Base-by-base conservation (phyloP, 2,329 filamentous ascomycete genomes). In the Ophiostoma sp. region DNA sequence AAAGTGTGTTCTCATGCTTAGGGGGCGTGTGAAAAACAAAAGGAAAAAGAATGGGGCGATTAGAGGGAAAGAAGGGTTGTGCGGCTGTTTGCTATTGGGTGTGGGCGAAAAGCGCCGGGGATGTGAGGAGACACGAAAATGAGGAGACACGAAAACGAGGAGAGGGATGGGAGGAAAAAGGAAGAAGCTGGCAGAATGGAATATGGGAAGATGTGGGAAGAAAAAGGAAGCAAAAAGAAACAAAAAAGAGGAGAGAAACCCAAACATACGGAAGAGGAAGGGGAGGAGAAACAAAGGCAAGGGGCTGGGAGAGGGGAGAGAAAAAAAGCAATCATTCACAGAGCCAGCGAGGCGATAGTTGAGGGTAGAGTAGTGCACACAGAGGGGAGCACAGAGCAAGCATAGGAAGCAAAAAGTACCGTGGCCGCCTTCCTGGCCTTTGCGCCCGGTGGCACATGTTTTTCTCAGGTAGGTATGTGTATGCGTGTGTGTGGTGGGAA, bases 51-150 rank as follows among this genome's bases (percentile, higher is more conserved):
- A 64, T 25, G 61, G 61, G 36, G 61, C n/a, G n/a, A 42, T 45
- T 64, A 4, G 57, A 5, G 15, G 7, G 17, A n/a, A 22, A 12
- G 57, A 7, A 42, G 28, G 63, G 64, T 68, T 68, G 64, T 66
- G 63, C 42, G 64, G 64, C 42, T 68, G 64, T 50, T 66, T 50
- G 64, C 42, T 50, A 31, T 68, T 68, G 64, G 42, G 64, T 50
- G 64, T 48, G 39, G 31, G 22, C 8, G 15, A 50, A 64, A 28
- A n/a, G 25, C 4, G 39, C 50, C 31, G 12, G 25, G 64, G 25
- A 42, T n/a, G 25, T 48, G 42, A 19, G 63, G 39, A 28, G 59
- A 48, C 42, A 12, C 6, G 39, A 19, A 48, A 19, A 17, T 48
- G 42, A 48, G 15, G 42, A 48, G 42, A 48, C 15, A 48, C 42